These are phyloP conservation scores for Apiotrichum laibachii DNA, from an alignment of 1,284 basidiomycete species.

Conservation along the genomic window DNA sequence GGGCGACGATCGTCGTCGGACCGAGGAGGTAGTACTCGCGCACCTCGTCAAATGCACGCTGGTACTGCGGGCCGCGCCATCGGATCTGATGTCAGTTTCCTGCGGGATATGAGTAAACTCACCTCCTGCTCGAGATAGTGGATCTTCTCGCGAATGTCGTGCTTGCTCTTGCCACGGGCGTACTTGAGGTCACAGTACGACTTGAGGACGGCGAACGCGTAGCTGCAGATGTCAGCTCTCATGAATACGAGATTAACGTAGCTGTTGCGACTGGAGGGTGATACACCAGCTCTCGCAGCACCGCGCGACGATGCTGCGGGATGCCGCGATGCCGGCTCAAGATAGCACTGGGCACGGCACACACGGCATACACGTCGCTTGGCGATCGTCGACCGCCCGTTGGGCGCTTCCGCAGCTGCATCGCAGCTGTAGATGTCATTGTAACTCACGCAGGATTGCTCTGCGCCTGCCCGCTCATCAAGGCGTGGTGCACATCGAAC, in stretches of 20 bases:
- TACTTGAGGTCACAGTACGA: slow-evolving; percentile 36
- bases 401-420: neutral
- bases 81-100: slow-evolving; percentile 13
- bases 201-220: slow-evolving; percentile 34
- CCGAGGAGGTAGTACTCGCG: slow-evolving; percentile 11
- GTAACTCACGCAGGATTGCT: neutral
- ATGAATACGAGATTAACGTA: no score
- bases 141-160: slow-evolving; percentile 36
- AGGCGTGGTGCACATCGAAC: neutral
- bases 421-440: no score
- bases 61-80: slow-evolving; percentile 1
- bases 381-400: no score
- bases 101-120: no score
- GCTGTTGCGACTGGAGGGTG: no score
- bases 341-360: no score
- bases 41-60: slow-evolving; percentile 7
- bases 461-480: neutral
- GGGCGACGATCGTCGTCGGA: neutral
- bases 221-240: slow-evolving; percentile 15
- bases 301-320: no score
- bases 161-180: slow-evolving; percentile 26
- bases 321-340: no score
- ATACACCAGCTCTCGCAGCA: no score
- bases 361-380: no score
- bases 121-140: slow-evolving; percentile 35